Percentiles rank a stretch among this genome's conserved stretches.
phyloP scores from a whole-genome alignment of 75 land plant genomes.

The Selaginella tamariscina region DNA sequence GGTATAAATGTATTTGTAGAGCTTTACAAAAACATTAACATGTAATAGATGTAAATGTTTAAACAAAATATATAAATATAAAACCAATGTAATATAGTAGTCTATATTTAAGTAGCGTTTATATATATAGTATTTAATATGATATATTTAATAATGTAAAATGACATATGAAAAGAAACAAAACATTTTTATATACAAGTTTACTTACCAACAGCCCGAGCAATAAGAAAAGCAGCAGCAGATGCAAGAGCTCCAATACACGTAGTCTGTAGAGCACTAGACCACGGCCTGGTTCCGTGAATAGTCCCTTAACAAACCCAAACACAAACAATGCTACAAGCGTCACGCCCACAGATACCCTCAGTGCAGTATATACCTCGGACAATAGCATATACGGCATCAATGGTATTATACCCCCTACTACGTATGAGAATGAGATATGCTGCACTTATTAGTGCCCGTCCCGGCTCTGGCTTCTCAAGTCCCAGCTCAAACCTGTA shows the following conservation, averaged over 20 bases:
- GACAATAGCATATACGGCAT: conserved; percentile 66
- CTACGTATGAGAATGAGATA: conserved; percentile 63
- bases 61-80: no score
- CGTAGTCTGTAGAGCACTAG: conserved; percentile 45
- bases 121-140: no score
- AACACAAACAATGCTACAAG: conserved; percentile 64
- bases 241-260: conserved; percentile 57
- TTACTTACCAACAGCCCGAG: conserved; percentile 21
- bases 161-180: no score
- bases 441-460: conserved; percentile 67
- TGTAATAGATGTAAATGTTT: no score
- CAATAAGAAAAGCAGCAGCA: conserved; percentile 57
- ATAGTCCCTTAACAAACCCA: conserved; percentile 58
- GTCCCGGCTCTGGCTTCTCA: conserved; percentile 85
- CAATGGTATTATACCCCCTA: conserved; percentile 77
- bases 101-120: no score
- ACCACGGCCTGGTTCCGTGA: conserved; percentile 41
- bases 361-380: conserved; percentile 40
- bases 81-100: no score
- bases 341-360: conserved; percentile 53
- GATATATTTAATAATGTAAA: no score
- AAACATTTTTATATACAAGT: no score
- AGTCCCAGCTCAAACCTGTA: conserved; percentile 89
- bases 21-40: no score
- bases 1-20: no score